phyloP scores from a whole-genome alignment of 257 asterid genomes.

The Scutellaria galericulata region DNA sequence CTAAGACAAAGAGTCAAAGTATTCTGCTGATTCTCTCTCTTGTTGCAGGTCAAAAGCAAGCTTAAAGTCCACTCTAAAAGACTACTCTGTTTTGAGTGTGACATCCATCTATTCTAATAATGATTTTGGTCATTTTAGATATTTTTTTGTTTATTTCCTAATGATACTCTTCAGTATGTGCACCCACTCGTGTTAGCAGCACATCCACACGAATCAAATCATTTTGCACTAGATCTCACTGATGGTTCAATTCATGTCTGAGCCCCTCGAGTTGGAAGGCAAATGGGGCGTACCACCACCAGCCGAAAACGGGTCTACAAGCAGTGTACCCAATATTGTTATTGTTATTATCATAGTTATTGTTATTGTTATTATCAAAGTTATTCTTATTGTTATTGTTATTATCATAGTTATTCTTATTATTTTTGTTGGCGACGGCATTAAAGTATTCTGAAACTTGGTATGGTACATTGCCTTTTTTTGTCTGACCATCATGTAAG shows the following conservation, averaged over 20 bases:
- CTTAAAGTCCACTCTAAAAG: slow-evolving; percentile 73
- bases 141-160: not conserved
- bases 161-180: slow-evolving; percentile 43
- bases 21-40: not conserved
- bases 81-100: slow-evolving; percentile 29
- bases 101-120: not conserved
- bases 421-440: too few species aligned
- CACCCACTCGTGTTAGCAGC: slow-evolving; percentile 87
- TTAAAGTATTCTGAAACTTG: too few species aligned
- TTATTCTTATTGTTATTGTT: too few species aligned
- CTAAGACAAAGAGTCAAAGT: slow-evolving; percentile 20
- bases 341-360: too few species aligned
- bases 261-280: slow-evolving; percentile 86
- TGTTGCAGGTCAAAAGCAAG: slow-evolving; percentile 61
- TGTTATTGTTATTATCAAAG: too few species aligned
- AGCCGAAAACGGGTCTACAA: slow-evolving; percentile 66
- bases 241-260: slow-evolving; percentile 92
- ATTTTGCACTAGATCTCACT: slow-evolving; percentile 83
- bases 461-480: too few species aligned
- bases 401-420: too few species aligned
- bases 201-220: slow-evolving; percentile 90
- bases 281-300: slow-evolving; percentile 88
- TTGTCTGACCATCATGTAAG: too few species aligned
- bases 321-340: slow-evolving; percentile 53
- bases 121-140: slow-evolving; percentile 24